Conservation (phyloP, 2,329 filamentous ascomycete species). For the Penicillium decumbens region DNA sequence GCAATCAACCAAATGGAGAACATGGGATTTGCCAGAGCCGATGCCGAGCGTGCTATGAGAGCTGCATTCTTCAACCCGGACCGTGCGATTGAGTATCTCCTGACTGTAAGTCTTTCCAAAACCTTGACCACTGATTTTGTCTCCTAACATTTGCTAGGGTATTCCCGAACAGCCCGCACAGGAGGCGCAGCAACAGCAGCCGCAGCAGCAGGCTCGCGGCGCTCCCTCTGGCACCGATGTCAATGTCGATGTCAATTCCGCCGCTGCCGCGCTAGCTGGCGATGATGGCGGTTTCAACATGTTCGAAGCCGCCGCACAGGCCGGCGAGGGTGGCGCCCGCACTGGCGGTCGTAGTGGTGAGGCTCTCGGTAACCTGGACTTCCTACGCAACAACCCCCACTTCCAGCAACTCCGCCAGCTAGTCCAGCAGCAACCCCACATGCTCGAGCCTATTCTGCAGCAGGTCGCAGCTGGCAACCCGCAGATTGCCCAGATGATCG, state of each 20-base stretch:
- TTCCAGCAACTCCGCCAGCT: conserved; percentile 97
- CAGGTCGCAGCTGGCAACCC: conserved; percentile 94
- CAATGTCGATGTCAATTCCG: conserved; percentile 33
- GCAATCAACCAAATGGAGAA: conserved; percentile 91
- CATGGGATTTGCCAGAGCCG: conserved; percentile 86
- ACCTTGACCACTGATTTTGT: not conserved
- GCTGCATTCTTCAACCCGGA: conserved; percentile 97
- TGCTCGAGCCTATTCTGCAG: conserved; percentile 97
- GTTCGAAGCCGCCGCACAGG: conserved; percentile 86
- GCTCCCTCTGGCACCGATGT: conserved; percentile 43
- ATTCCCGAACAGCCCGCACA: conserved; percentile 81
- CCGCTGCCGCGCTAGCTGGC: conserved; percentile 28
- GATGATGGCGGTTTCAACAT: conserved; percentile 70
- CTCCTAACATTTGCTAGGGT: conserved; percentile 53
- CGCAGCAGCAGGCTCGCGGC: conserved; percentile 49
- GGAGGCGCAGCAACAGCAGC: conserved; percentile 64
- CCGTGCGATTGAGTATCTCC: conserved; percentile 90
- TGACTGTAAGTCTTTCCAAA: conserved; percentile 62
- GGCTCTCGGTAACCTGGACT: conserved; percentile 77
- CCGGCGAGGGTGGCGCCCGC: conserved; percentile 46
- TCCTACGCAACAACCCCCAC: conserved; percentile 89
- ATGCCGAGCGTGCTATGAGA: conserved; percentile 91
- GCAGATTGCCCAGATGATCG: conserved; percentile 86
- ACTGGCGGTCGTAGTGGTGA: conserved; percentile 49
- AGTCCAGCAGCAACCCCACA: conserved; percentile 94